Conservation (phyloP, 2,329 filamentous ascomycete species). For the Fusarium guadeloupense region DNA sequence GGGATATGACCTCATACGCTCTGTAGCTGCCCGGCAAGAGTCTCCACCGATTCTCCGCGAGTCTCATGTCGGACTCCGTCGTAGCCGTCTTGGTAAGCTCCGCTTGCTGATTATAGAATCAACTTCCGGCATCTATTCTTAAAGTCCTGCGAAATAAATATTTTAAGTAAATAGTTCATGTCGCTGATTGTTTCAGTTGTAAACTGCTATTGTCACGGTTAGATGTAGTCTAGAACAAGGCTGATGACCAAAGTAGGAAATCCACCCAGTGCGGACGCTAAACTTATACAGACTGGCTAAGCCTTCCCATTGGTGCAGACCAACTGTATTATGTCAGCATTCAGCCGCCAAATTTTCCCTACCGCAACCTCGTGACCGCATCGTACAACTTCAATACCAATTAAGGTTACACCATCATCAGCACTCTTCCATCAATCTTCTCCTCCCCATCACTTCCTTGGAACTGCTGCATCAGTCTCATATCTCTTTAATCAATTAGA, state of each 20-base stretch:
- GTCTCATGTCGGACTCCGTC: slow-evolving; percentile 8
- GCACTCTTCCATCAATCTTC: slow-evolving; percentile 34
- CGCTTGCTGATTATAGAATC: slow-evolving; percentile 2
- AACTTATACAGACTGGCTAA: neutral
- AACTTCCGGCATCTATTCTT: neutral
- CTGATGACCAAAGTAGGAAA: neutral
- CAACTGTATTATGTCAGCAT: slow-evolving; percentile 39
- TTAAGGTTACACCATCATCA: slow-evolving; percentile 30
- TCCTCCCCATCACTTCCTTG: slow-evolving; percentile 27
- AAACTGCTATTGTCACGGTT: neutral
- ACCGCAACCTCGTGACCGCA: slow-evolving; percentile 35
- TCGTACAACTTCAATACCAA: slow-evolving; percentile 29
- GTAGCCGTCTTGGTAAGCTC: slow-evolving; percentile 5
- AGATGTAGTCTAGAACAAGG: neutral
- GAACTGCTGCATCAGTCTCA: slow-evolving; percentile 41
- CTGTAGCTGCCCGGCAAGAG: neutral
- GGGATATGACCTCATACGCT: slow-evolving; percentile 25
- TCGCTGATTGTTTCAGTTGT: neutral
- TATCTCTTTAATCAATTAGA: slow-evolving; percentile 8
- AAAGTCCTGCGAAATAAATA: too few species aligned
- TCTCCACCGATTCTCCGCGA: neutral
- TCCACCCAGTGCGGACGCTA: neutral
- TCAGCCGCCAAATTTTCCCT: slow-evolving; percentile 40
- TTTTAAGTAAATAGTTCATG: too few species aligned
- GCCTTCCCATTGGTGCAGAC: slow-evolving; percentile 5